Conservation (phyloP, 495 filamentous ascomycete genomes). For the Lepidopterella palustris region DNA sequence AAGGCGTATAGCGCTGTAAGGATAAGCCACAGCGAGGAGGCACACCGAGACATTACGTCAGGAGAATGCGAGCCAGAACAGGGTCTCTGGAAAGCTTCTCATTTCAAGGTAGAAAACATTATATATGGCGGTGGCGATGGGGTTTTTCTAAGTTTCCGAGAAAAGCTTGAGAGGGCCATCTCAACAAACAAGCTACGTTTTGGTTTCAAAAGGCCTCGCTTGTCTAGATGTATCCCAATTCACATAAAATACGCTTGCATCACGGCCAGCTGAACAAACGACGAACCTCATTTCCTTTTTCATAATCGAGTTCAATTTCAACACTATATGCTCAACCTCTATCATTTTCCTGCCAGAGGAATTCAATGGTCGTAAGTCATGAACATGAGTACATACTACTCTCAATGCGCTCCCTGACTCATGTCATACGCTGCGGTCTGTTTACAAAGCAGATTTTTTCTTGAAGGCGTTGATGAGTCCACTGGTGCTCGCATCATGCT, state of each 20-base stretch:
- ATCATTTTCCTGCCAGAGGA: not conserved
- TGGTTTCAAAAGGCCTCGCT: no score
- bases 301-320: not conserved
- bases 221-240: no score
- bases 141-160: no score
- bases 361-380: not conserved
- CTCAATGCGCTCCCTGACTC: not conserved
- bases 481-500: slow-evolving; percentile 80
- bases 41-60: not conserved
- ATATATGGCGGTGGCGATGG: no score
- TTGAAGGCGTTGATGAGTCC: slow-evolving; percentile 85
- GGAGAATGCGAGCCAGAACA: not conserved
- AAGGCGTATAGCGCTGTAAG: slow-evolving; percentile 22
- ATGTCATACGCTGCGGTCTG: not conserved
- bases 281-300: not conserved
- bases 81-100: not conserved
- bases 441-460: slow-evolving; percentile 46
- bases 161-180: no score
- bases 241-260: no score
- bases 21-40: slow-evolving; percentile 1
- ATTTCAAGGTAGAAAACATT: not conserved
- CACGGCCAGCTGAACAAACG: no score
- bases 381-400: not conserved
- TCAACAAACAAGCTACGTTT: no score
- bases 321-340: not conserved